These are phyloP conservation scores for Turritis glabra DNA, from an alignment of 345 rosid genomes.

Conservation along the genomic window DNA sequence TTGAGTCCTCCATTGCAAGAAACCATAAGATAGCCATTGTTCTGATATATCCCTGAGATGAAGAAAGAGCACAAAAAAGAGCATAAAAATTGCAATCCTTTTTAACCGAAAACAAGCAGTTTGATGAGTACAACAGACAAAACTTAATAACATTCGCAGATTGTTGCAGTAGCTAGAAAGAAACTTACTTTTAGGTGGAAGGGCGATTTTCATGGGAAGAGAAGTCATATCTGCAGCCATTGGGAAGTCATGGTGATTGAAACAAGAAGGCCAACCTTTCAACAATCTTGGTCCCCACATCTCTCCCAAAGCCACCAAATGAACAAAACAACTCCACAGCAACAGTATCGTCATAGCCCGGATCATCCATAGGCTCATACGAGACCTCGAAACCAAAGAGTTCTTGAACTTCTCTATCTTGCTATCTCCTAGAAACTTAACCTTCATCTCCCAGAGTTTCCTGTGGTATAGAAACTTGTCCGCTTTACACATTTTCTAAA, in stretches of 20 bases:
- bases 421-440: conserved; percentile 51
- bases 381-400: conserved; percentile 44
- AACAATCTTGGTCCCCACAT: conserved; percentile 86
- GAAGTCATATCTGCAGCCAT: conserved; percentile 43
- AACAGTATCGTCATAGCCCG: conserved; percentile 85
- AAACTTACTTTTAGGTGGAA: conserved; percentile 84
- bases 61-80: conserved; percentile 20
- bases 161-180: neutral
- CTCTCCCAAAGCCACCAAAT: conserved; percentile 84
- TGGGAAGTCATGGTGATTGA: conserved; percentile 47
- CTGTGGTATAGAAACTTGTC: conserved; percentile 36
- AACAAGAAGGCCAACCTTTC: conserved; percentile 90
- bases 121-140: neutral
- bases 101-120: neutral
- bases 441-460: conserved; percentile 43
- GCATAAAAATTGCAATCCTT: neutral
- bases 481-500: conserved; percentile 32
- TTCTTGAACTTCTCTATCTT: conserved; percentile 58
- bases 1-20: conserved; percentile 95
- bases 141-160: neutral
- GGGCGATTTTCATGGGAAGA: conserved; percentile 47
- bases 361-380: conserved; percentile 84
- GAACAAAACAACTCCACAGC: conserved; percentile 95
- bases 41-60: conserved; percentile 74
- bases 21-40: conserved; percentile 94